These are phyloP conservation scores for Chaetomium cochliodes DNA, from an alignment of 495 filamentous ascomycete genomes.

Conservation along the genomic window DNA sequence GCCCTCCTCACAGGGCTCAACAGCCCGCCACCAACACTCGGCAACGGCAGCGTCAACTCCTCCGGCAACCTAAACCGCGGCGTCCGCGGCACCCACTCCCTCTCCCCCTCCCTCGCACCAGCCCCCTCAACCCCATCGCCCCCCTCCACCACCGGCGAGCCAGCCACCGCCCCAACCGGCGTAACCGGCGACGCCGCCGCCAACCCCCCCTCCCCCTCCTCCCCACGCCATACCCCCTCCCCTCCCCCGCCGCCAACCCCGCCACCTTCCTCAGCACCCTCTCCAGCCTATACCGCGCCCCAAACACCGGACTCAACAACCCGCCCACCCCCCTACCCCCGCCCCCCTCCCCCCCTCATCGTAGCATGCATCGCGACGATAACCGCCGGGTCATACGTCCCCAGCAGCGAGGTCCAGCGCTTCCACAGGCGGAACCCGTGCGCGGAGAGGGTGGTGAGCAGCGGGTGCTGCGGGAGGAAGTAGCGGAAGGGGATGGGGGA, in stretches of 20 bases:
- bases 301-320: slow-evolving; percentile 38
- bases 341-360: neutral
- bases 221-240: neutral
- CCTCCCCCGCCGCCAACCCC: slow-evolving; percentile 13
- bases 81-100: slow-evolving; percentile 11
- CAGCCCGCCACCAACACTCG: neutral
- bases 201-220: neutral
- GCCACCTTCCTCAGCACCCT: slow-evolving; percentile 34
- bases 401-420: slow-evolving; percentile 40
- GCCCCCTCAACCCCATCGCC: neutral
- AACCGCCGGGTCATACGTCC: slow-evolving; percentile 29
- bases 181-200: too few species aligned
- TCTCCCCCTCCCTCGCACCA: neutral
- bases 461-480: slow-evolving; percentile 37
- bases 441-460: slow-evolving; percentile 29
- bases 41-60: slow-evolving; percentile 15
- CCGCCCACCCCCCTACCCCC: slow-evolving; percentile 6
- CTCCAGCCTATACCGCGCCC: slow-evolving; percentile 35
- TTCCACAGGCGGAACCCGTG: slow-evolving; percentile 38
- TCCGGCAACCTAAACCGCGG: slow-evolving; percentile 17
- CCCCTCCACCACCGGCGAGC: neutral
- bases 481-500: slow-evolving; percentile 35
- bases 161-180: slow-evolving; percentile 1
- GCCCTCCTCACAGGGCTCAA: slow-evolving; percentile 14
- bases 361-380: slow-evolving; percentile 25